phyloP scores from a whole-genome alignment of 345 rosid genomes.

The Citrus maxima region DNA sequence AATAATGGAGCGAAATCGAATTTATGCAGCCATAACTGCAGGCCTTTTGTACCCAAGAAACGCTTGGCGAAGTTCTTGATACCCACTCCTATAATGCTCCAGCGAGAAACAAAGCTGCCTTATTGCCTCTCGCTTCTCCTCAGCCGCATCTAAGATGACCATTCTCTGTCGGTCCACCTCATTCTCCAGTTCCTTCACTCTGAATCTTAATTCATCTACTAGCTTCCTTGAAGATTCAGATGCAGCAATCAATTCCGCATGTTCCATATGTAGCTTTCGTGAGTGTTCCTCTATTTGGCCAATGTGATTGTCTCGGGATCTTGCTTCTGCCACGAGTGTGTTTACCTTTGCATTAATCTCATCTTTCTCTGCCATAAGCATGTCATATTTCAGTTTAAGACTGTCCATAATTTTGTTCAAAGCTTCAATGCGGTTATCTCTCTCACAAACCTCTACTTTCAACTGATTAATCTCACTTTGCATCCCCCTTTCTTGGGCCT shows the following conservation, averaged over 20 bases:
- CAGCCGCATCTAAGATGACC: slow-evolving; percentile 50
- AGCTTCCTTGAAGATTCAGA: slow-evolving; percentile 30
- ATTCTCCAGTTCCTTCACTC: slow-evolving; percentile 43
- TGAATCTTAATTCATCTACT: slow-evolving; percentile 32
- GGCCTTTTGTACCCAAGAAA: slow-evolving; percentile 37
- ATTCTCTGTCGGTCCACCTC: slow-evolving; percentile 49
- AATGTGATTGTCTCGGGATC: slow-evolving; percentile 37
- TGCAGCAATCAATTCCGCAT: slow-evolving; percentile 30
- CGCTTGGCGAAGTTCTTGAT: slow-evolving; percentile 51
- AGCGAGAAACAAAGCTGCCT: slow-evolving; percentile 80
- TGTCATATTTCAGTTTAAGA: slow-evolving; percentile 38
- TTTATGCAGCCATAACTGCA: slow-evolving; percentile 37
- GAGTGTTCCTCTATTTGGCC: slow-evolving; percentile 45
- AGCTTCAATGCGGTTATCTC: slow-evolving; percentile 24
- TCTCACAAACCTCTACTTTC: slow-evolving; percentile 37
- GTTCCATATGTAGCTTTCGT: slow-evolving; percentile 27
- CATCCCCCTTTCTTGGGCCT: slow-evolving; percentile 23
- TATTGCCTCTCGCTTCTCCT: slow-evolving; percentile 85
- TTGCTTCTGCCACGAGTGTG: slow-evolving; percentile 41
- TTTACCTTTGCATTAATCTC: slow-evolving; percentile 34
- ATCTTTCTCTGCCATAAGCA: slow-evolving; percentile 54
- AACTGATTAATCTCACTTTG: slow-evolving; percentile 34
- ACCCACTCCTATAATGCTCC: slow-evolving; percentile 74
- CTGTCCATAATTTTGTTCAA: slow-evolving; percentile 43
- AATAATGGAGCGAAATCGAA: not conserved